Evolutionary conservation across 257 asterid species (phyloP).

Genomic region (Datura wrightii): DNA sequence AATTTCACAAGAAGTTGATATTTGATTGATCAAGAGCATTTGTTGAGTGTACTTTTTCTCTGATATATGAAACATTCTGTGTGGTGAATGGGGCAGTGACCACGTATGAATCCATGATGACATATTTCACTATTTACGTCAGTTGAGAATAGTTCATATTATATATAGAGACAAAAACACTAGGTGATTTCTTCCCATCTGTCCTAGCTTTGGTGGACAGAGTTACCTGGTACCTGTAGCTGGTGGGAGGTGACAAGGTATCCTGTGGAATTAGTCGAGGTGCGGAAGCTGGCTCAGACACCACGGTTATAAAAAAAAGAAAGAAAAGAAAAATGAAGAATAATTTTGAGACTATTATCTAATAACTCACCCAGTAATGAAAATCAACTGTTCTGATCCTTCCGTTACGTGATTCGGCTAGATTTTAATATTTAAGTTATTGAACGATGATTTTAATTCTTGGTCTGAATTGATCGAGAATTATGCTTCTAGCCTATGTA

Average conservation of each 20-base stretch:
- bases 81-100: constrained; percentile 23
- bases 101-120: neutral
- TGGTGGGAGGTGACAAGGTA: too few species aligned
- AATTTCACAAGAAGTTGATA: neutral
- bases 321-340: neutral
- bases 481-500: constrained; percentile 18
- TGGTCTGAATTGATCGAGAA: neutral
- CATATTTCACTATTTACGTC: neutral
- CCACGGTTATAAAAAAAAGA: too few species aligned
- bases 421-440: neutral
- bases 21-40: neutral
- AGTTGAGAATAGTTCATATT: neutral
- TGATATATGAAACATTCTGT: neutral
- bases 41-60: neutral
- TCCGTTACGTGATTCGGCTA: neutral
- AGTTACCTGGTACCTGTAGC: too few species aligned
- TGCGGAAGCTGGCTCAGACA: too few species aligned
- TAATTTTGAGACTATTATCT: neutral
- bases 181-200: too few species aligned
- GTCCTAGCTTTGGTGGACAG: too few species aligned
- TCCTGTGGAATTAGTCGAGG: too few species aligned
- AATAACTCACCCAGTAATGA: neutral
- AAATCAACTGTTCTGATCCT: neutral
- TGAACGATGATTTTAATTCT: neutral
- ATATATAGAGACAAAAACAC: neutral